These are phyloP conservation scores for Penicillium sp. DNA, from an alignment of 2,329 filamentous ascomycete genomes.

Conservation along the genomic window DNA sequence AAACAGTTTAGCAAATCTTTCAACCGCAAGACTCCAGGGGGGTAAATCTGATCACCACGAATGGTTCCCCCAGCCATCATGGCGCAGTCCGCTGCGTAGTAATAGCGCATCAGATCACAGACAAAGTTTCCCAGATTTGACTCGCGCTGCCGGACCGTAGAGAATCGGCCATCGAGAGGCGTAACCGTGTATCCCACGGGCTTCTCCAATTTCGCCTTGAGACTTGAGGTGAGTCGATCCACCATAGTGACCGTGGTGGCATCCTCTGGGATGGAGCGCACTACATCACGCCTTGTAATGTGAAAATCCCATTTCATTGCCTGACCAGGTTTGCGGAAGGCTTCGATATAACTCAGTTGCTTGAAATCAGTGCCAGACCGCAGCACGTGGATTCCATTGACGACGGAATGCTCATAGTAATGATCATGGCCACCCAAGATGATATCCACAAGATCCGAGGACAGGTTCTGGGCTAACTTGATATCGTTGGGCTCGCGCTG, in stretches of 20 bases:
- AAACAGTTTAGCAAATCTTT: slow-evolving; percentile 53
- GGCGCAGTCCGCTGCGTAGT: slow-evolving; percentile 73
- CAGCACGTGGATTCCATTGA: slow-evolving; percentile 78
- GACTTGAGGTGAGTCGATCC: slow-evolving; percentile 61
- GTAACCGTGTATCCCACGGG: slow-evolving; percentile 76
- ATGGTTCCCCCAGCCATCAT: slow-evolving; percentile 84
- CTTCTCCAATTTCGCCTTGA: slow-evolving; percentile 72
- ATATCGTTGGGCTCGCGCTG: slow-evolving; percentile 84
- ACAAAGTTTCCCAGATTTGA: slow-evolving; percentile 88
- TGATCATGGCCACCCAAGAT: slow-evolving; percentile 88
- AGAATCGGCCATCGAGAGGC: slow-evolving; percentile 79
- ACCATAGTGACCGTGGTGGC: slow-evolving; percentile 57
- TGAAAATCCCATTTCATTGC: slow-evolving; percentile 67
- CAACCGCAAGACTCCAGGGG: slow-evolving; percentile 56
- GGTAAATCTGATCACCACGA: slow-evolving; percentile 81
- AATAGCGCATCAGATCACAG: slow-evolving; percentile 80
- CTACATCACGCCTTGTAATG: slow-evolving; percentile 68
- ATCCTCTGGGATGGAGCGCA: slow-evolving; percentile 62
- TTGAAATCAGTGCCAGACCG: slow-evolving; percentile 88
- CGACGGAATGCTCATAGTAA: slow-evolving; percentile 70
- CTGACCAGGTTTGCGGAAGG: slow-evolving; percentile 51
- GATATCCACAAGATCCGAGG: slow-evolving; percentile 70
- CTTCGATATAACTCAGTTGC: slow-evolving; percentile 82
- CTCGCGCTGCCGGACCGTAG: slow-evolving; percentile 68
- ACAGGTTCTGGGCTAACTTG: slow-evolving; percentile 68